Percentiles rank a stretch among this genome's conserved stretches.
Conservation (phyloP, 495 filamentous ascomycete genomes). For the Glutinoglossum americanum region DNA sequence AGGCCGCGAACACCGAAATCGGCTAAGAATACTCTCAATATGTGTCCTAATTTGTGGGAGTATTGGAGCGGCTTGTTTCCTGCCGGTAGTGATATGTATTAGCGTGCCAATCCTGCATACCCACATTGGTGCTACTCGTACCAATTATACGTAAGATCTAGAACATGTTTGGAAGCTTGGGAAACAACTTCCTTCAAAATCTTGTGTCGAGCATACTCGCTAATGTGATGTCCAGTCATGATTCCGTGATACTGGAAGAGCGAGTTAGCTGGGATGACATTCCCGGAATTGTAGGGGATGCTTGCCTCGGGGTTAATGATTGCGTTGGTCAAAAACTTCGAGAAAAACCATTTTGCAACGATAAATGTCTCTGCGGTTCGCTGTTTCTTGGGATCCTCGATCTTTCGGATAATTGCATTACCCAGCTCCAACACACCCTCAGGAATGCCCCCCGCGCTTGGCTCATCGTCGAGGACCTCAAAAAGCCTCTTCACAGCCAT, state of each 20-base stretch:
- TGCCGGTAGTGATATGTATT: slow-evolving; percentile 12
- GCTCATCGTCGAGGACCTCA: slow-evolving; percentile 55
- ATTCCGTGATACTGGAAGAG: slow-evolving; percentile 49
- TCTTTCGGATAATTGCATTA: slow-evolving; percentile 55
- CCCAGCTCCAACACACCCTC: slow-evolving; percentile 63
- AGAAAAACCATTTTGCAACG: slow-evolving; percentile 80
- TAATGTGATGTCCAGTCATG: slow-evolving; percentile 77
- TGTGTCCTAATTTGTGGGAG: slow-evolving; percentile 46
- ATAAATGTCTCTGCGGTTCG: slow-evolving; percentile 56
- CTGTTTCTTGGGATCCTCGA: slow-evolving; percentile 46
- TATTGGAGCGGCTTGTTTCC: slow-evolving; percentile 37
- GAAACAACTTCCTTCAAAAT: slow-evolving; percentile 69
- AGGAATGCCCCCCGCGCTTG: slow-evolving; percentile 60
- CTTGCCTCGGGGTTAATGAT: slow-evolving; percentile 76
- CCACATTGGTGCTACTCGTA: slow-evolving; percentile 9
- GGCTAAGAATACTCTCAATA: slow-evolving; percentile 52
- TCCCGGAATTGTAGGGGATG: not conserved
- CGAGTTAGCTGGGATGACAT: not conserved
- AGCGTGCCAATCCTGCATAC: not conserved
- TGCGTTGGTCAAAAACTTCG: slow-evolving; percentile 61
- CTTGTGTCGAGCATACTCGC: slow-evolving; percentile 69
- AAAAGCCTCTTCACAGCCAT: slow-evolving; percentile 66
- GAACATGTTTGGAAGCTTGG: slow-evolving; percentile 51
- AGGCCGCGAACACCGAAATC: slow-evolving; percentile 34
- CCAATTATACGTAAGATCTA: slow-evolving; percentile 32